These are phyloP conservation scores for Postia placenta DNA, from an alignment of 768 basidiomycete genomes.

Conservation along the genomic window DNA sequence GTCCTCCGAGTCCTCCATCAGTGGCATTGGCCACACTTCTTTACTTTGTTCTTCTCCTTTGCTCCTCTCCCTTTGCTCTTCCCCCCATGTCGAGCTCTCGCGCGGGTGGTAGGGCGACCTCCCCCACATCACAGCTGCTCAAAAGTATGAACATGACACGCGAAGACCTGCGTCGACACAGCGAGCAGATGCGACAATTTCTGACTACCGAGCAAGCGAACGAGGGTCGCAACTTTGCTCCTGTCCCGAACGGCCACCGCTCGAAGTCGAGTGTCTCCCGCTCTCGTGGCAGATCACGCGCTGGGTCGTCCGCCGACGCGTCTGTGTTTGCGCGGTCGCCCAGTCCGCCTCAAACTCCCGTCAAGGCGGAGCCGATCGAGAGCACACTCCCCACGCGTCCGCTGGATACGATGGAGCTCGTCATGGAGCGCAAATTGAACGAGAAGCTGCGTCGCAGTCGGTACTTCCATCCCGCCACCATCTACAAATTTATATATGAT, in stretches of 20 bases:
- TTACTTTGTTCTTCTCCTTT: neutral
- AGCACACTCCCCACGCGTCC: constrained; percentile 43
- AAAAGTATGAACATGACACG: constrained; percentile 70
- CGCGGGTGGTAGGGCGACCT: constrained; percentile 22
- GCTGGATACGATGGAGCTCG: constrained; percentile 71
- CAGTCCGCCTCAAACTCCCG: constrained; percentile 45
- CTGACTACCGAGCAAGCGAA: constrained; percentile 48
- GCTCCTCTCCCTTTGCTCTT: neutral
- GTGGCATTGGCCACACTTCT: neutral
- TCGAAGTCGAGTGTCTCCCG: constrained; percentile 4
- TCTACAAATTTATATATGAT: too few species aligned
- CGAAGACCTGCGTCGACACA: constrained; percentile 65
- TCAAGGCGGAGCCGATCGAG: constrained; percentile 59
- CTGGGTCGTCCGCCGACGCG: constrained; percentile 44
- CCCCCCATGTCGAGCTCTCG: constrained; percentile 12
- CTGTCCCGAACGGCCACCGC: constrained; percentile 33
- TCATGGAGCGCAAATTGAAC: constrained; percentile 63
- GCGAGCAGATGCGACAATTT: constrained; percentile 77
- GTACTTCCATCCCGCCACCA: constrained; percentile 19
- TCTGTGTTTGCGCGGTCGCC: constrained; percentile 33
- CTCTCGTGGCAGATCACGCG: constrained; percentile 28
- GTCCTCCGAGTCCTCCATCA: neutral
- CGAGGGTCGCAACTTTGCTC: constrained; percentile 26
- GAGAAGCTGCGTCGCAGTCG: constrained; percentile 43
- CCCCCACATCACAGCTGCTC: constrained; percentile 70